These are phyloP conservation scores for Actinomortierella wolfii DNA, from an alignment of 371 early-diverging fungal species.

Conservation along the genomic window DNA sequence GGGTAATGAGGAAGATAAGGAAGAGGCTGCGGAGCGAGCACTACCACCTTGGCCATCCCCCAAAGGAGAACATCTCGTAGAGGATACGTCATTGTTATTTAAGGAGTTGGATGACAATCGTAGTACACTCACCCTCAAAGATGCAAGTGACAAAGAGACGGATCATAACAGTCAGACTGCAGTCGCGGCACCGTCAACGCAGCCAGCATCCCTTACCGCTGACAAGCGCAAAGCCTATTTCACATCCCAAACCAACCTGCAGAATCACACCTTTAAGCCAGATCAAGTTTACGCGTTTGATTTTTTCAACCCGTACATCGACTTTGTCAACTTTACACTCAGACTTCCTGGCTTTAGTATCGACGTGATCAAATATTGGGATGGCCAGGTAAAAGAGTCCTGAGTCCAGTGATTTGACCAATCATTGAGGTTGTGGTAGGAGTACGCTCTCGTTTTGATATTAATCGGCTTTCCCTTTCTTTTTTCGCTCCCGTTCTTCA, in stretches of 20 bases:
- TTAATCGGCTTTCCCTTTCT: no score
- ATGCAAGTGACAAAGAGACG: no score
- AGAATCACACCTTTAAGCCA: slow-evolving; percentile 45
- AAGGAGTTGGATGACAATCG: not conserved
- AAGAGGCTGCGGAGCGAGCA: slow-evolving; percentile 17
- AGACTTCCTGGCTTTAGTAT: slow-evolving; percentile 67
- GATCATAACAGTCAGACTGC: slow-evolving; percentile 6
- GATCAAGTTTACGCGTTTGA: slow-evolving; percentile 67
- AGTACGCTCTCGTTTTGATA: no score
- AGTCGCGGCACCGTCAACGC: slow-evolving; percentile 14
- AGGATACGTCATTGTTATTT: slow-evolving; percentile 39
- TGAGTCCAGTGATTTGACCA: no score
- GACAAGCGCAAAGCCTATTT: slow-evolving; percentile 19
- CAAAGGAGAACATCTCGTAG: slow-evolving; percentile 49
- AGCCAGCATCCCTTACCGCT: slow-evolving; percentile 11
- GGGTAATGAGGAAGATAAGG: slow-evolving; percentile 10
- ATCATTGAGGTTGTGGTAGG: no score
- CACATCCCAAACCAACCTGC: slow-evolving; percentile 37
- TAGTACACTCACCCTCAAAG: no score
- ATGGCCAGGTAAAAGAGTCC: slow-evolving; percentile 58
- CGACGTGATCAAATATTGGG: slow-evolving; percentile 64
- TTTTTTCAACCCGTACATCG: slow-evolving; percentile 70
- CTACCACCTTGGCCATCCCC: slow-evolving; percentile 50
- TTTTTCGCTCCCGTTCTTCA: no score
- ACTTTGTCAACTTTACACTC: slow-evolving; percentile 58